Conservation (phyloP, 352 stramenopile species). For the Phytophthora boehmeriae region DNA sequence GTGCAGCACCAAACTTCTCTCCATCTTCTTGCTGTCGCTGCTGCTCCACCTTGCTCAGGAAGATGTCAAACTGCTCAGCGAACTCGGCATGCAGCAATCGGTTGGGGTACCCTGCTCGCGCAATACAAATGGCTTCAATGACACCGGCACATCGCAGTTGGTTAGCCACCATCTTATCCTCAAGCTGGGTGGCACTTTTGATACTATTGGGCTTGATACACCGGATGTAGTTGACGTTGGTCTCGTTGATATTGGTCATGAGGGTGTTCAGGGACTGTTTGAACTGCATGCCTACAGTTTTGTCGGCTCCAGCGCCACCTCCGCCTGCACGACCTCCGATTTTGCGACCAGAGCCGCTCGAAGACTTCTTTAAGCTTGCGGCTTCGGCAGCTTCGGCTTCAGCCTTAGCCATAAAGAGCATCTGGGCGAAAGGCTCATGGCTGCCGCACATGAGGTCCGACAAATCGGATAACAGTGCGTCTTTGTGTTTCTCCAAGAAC, state of each 20-base stretch:
- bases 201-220: slow-evolving; percentile 88
- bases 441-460: slow-evolving; percentile 73
- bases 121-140: slow-evolving; percentile 81
- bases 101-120: slow-evolving; percentile 80
- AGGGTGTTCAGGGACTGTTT: slow-evolving; percentile 68
- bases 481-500: slow-evolving; percentile 96
- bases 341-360: slow-evolving; percentile 26
- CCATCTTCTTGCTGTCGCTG: slow-evolving; percentile 31
- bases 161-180: slow-evolving; percentile 77
- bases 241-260: slow-evolving; percentile 78
- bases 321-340: slow-evolving; percentile 23
- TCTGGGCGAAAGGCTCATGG: slow-evolving; percentile 49
- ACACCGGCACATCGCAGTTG: slow-evolving; percentile 84
- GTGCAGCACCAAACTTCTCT: slow-evolving; percentile 22
- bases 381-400: slow-evolving; percentile 35
- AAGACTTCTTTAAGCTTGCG: slow-evolving; percentile 29
- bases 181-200: slow-evolving; percentile 66
- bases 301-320: slow-evolving; percentile 28
- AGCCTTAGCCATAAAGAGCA: slow-evolving; percentile 63
- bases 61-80: slow-evolving; percentile 68
- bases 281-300: slow-evolving; percentile 85
- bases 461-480: slow-evolving; percentile 92
- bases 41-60: slow-evolving; percentile 53
- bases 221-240: slow-evolving; percentile 80
- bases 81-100: slow-evolving; percentile 82